Conservation (phyloP, 73 alveolate species). For the Paramecium biaurelia region DNA sequence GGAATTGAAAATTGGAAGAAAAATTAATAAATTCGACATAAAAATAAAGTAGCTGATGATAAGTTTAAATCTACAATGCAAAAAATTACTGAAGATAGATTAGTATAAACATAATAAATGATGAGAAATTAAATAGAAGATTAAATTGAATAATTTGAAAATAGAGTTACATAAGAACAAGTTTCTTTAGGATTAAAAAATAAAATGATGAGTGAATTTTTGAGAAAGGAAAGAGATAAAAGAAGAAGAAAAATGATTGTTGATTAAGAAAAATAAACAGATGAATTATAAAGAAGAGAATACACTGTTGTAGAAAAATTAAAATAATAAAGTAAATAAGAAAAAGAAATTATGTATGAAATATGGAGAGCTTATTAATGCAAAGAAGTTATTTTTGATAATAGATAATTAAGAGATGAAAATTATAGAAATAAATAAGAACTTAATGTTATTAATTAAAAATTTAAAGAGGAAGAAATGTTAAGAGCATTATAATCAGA, state of each 20-base stretch:
- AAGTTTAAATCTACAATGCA: conserved; percentile 88
- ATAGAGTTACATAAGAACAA: conserved; percentile 65
- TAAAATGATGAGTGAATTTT: conserved; percentile 85
- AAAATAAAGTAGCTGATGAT: conserved; percentile 88
- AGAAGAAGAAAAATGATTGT: conserved; percentile 94
- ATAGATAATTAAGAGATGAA: conserved; percentile 92
- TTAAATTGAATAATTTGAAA: conserved; percentile 89
- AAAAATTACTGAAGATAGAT: conserved; percentile 76
- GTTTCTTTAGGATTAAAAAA: conserved; percentile 84
- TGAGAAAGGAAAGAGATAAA: conserved; percentile 94
- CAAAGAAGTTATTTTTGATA: conserved; percentile 83
- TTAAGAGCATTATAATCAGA: conserved; percentile 78
- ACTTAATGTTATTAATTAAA: conserved; percentile 84
- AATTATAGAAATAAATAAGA: conserved; percentile 89
- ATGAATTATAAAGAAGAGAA: conserved; percentile 92
- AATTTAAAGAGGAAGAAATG: conserved; percentile 90
- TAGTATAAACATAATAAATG: conserved; percentile 75
- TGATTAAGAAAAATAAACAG: conserved; percentile 89
- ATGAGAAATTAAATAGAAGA: conserved; percentile 78
- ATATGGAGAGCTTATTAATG: conserved; percentile 93
- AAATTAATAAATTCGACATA: conserved; percentile 87
- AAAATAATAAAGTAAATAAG: conserved; percentile 88
- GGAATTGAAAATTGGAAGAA: conserved; percentile 98
- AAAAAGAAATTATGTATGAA: conserved; percentile 92
- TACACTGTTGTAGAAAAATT: conserved; percentile 81